phyloP scores from a whole-genome alignment of 1,284 basidiomycete genomes.

The Apiotrichum montevideense region DNA sequence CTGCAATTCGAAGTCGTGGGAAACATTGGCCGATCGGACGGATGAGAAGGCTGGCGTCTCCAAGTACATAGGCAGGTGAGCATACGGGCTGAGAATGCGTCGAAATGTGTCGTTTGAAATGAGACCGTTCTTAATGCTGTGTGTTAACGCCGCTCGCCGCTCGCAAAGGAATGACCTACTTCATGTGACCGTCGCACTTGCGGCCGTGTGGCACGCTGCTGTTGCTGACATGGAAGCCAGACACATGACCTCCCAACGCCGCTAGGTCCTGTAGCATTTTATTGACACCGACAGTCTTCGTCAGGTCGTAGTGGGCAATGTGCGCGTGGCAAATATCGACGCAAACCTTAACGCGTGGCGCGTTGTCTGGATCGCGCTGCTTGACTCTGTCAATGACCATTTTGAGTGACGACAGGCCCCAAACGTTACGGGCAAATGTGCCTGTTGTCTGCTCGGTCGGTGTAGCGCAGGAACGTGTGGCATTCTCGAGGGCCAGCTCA shows the following conservation, averaged over 20 bases:
- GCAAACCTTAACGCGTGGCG: too few species aligned
- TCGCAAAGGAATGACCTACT: neutral
- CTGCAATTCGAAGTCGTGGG: neutral
- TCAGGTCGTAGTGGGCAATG: too few species aligned
- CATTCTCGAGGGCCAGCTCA: too few species aligned
- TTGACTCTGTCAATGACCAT: too few species aligned
- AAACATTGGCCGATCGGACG: neutral
- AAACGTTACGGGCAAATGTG: too few species aligned
- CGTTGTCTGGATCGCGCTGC: too few species aligned
- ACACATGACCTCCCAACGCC: neutral
- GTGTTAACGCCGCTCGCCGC: neutral
- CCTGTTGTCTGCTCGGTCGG: too few species aligned
- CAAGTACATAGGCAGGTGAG: slow-evolving; percentile 11
- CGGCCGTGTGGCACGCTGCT: slow-evolving; percentile 1
- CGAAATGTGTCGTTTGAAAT: slow-evolving; percentile 10
- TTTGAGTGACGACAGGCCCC: too few species aligned
- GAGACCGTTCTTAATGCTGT: slow-evolving; percentile 10
- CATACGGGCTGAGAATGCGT: slow-evolving; percentile 1
- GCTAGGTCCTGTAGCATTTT: too few species aligned
- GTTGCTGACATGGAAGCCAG: slow-evolving; percentile 14
- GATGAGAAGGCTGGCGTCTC: slow-evolving; percentile 8
- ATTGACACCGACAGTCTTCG: too few species aligned
- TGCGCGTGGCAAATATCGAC: too few species aligned
- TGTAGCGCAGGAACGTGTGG: too few species aligned
- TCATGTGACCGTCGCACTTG: slow-evolving; percentile 8